Conservation (phyloP, 1,284 basidiomycete species). For the Leccinum fallax region DNA sequence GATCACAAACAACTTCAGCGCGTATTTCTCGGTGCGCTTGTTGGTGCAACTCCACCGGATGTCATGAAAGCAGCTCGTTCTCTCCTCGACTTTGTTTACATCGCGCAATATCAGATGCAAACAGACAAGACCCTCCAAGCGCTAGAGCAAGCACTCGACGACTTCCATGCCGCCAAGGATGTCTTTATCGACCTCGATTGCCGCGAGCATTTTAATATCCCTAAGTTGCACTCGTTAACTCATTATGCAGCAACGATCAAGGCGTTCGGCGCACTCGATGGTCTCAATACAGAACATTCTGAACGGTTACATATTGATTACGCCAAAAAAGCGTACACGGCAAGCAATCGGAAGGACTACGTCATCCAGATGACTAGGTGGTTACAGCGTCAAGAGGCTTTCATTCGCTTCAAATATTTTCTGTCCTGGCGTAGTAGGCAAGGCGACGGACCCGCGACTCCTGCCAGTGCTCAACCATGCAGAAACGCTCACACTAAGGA, state of each 20-base stretch:
- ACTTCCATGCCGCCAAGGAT: background rate
- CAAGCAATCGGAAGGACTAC: background rate
- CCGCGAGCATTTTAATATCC: conserved; percentile 14
- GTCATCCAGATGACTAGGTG: background rate
- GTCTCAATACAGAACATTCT: conserved; percentile 16
- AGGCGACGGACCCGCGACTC: background rate
- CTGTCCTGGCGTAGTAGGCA: background rate
- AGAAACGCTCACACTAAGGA: background rate
- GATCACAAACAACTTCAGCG: background rate
- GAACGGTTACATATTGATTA: conserved; percentile 23
- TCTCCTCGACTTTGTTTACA: background rate
- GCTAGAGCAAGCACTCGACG: background rate
- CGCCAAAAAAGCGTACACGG: conserved; percentile 15
- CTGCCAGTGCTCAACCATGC: background rate
- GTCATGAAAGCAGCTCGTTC: accelerated
- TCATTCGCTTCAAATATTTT: background rate
- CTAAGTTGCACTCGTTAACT: background rate
- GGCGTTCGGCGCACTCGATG: conserved; percentile 6
- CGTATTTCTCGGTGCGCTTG: background rate
- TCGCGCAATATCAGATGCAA: background rate
- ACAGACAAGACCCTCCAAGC: background rate
- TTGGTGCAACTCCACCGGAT: background rate
- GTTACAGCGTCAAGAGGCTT: background rate
- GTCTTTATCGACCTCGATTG: background rate
- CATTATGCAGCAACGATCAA: conserved; percentile 17